These are phyloP conservation scores for Colletotrichum graminicola DNA, from an alignment of 2,329 filamentous ascomycete genomes.

Conservation along the genomic window DNA sequence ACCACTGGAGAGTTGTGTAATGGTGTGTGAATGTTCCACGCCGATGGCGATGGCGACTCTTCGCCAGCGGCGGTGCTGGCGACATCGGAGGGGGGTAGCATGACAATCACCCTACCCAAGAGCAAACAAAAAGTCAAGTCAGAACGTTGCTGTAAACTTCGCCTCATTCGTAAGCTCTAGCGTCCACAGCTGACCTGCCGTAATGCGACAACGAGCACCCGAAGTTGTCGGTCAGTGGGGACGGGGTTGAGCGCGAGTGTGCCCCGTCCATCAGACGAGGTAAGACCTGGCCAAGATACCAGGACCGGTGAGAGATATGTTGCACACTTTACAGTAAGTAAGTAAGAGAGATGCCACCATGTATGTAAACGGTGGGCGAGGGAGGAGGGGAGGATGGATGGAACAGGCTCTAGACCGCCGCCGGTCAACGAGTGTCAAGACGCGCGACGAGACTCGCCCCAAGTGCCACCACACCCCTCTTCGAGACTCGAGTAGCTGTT, in stretches of 20 bases:
- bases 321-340: not conserved
- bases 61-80: not conserved
- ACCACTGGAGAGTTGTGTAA: not conserved
- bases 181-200: not conserved
- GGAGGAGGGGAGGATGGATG: not conserved
- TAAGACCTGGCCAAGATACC: constrained; percentile 14
- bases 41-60: not conserved
- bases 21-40: constrained; percentile 6
- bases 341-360: not conserved
- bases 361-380: not conserved
- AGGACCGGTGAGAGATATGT: constrained; percentile 12
- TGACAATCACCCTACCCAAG: not conserved
- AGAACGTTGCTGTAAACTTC: not conserved
- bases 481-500: constrained; percentile 17
- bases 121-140: not conserved
- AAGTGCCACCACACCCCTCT: not conserved
- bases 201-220: constrained; percentile 7
- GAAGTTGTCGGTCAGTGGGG: constrained; percentile 6
- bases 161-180: constrained; percentile 14
- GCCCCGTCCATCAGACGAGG: constrained; percentile 26
- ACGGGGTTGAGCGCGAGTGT: constrained; percentile 7
- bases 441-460: constrained; percentile 15
- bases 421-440: constrained; percentile 10
- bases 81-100: not conserved
- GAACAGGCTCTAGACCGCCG: constrained; percentile 28